phyloP scores from a whole-genome alignment of 2,329 filamentous ascomycete species.

The Cercospora nicotianae region DNA sequence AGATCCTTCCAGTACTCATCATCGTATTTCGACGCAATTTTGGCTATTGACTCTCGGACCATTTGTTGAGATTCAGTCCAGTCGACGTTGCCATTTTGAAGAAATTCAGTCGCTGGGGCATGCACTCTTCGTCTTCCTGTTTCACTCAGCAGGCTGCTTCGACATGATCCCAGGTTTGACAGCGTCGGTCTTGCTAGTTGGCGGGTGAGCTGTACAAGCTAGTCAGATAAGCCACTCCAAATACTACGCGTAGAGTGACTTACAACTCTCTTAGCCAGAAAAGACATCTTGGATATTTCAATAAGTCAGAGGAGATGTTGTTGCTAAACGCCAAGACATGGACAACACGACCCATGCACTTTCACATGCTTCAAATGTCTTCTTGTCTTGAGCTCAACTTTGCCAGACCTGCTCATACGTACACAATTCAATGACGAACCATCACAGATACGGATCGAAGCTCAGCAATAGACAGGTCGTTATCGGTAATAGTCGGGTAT shows the following conservation, averaged over 20 bases:
- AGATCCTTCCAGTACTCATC: constrained; percentile 46
- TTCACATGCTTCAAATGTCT: neutral
- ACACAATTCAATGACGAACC: neutral
- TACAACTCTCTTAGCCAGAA: neutral
- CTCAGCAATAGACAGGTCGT: neutral
- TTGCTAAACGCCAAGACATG: neutral
- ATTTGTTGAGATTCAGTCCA: constrained; percentile 44
- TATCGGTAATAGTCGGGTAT: constrained; percentile 6
- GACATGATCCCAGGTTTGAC: neutral
- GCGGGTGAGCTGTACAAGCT: neutral
- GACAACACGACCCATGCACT: neutral
- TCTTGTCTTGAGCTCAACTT: neutral
- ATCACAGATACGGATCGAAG: neutral
- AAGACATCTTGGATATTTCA: neutral
- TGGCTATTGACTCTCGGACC: constrained; percentile 47
- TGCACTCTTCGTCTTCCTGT: constrained; percentile 12
- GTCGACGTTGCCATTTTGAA: constrained; percentile 38
- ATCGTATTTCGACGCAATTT: constrained; percentile 46
- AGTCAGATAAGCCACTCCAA: neutral
- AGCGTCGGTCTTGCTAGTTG: neutral
- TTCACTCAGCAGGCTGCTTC: neutral
- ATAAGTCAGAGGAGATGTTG: neutral
- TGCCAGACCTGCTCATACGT: neutral
- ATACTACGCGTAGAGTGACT: neutral
- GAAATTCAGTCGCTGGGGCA: constrained; percentile 32